Evolutionary conservation across 1,284 basidiomycete species (phyloP), one percentile per base, ranked within the genome.

Genomic region (Farysia itapuensis): DNA sequence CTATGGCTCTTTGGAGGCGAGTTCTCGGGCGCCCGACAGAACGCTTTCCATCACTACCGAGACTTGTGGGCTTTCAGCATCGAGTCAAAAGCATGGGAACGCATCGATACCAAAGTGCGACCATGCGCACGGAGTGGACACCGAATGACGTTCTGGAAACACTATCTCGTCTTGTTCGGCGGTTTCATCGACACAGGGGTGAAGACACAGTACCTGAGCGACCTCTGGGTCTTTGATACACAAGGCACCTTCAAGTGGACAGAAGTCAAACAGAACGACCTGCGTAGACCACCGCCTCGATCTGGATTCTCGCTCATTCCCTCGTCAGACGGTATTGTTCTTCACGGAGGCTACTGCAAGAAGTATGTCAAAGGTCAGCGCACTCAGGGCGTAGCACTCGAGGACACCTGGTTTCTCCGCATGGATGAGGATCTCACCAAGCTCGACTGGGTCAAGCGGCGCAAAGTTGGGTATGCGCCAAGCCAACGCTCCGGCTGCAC

Each of bases 301-400:
- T 67, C 64, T 50, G 90, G 90, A 0, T 94, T 93, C 75, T 93
- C 90, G 0, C 89, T 95, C 72, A 79, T 96, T 2, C 80, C 91
- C 0, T 84, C 83, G 1, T 72, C 85, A 0, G 90, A 95, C 8
- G 91, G 92, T 0, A 83, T 93, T 5, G 75, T 94, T 3, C 75
- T 96, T 8, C 85, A 93, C 67, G 92, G 90, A 14, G 92, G 92
- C 0, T 96, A 95, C 75, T 89, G 88, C 72, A 95, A 95, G 74
- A 88, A 90, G 74, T 95, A 94, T 66, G 79, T 81, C 30, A 93
- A 93, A 72, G 90, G 90, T 0, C 90, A 91, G 71, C 53, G 89
- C 3, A 85, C 89, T 0, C 81, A 91, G 28, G 92, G 92, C 2
- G 81, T 92, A 9, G 90, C 90, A 76, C 81, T 94, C 4, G 90